Evolutionary conservation across 163 green algal species (phyloP).

Genomic region (Scenedesmus sp.): DNA sequence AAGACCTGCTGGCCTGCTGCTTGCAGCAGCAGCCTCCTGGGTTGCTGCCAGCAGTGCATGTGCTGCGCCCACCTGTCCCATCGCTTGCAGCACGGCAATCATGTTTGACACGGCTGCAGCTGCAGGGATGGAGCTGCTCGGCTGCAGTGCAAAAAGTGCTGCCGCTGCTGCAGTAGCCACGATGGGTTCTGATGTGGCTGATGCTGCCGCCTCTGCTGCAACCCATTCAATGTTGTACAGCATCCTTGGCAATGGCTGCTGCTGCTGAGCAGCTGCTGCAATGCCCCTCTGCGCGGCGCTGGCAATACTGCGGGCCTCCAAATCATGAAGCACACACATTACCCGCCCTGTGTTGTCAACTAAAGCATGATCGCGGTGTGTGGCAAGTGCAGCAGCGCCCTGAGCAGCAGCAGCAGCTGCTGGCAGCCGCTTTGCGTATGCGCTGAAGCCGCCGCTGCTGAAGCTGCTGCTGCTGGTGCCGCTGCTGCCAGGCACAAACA

Average conservation of each 20-base stretch:
- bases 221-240: constrained; percentile 69
- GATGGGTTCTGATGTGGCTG: background rate
- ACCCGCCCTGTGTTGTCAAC: constrained; percentile 23
- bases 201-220: constrained; percentile 25
- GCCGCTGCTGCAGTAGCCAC: background rate
- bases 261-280: background rate
- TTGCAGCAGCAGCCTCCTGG: constrained; percentile 22
- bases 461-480: constrained; percentile 29
- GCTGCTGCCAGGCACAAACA: constrained; percentile 20
- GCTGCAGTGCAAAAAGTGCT: background rate
- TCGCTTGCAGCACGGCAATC: background rate
- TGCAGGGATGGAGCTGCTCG: too few species aligned
- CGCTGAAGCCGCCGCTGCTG: background rate
- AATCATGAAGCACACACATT: constrained; percentile 55
- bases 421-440: background rate
- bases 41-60: background rate
- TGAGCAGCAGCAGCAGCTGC: background rate
- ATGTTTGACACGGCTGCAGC: constrained; percentile 15
- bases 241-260: constrained; percentile 23
- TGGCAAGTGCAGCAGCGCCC: constrained; percentile 12
- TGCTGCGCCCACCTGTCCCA: background rate
- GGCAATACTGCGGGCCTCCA: constrained; percentile 55
- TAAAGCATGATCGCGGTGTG: constrained; percentile 54
- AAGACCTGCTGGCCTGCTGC: background rate
- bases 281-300: constrained; percentile 30